Conservation (phyloP, 495 filamentous ascomycete species). For the Neurospora sp. region DNA sequence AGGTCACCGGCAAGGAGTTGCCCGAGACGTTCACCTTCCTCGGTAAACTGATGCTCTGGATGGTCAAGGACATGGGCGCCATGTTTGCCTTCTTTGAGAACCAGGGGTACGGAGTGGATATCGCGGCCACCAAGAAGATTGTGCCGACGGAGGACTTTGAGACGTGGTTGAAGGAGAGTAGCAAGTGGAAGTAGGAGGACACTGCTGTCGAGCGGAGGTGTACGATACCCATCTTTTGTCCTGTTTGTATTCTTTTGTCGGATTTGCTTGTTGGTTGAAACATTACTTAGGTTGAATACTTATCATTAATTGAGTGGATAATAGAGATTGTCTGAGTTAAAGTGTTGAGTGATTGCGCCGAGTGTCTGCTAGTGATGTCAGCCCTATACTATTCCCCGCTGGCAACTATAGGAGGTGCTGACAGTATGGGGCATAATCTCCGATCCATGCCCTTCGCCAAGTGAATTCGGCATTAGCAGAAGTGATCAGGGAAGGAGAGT, state of each 20-base stretch:
- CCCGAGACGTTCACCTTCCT: slow-evolving; percentile 40
- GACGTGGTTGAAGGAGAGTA: slow-evolving; percentile 51
- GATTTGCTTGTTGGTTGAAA: background rate
- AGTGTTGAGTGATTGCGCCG: background rate
- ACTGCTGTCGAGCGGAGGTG: background rate
- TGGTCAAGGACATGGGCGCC: slow-evolving; percentile 40
- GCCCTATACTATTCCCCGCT: background rate
- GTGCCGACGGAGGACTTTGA: slow-evolving; percentile 51
- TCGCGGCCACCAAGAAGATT: slow-evolving; percentile 38
- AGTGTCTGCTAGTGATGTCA: background rate
- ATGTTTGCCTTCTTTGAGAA: slow-evolving; percentile 61
- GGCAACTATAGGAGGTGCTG: no score
- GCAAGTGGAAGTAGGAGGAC: slow-evolving; percentile 16
- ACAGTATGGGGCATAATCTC: no score
- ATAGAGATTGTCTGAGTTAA: background rate
- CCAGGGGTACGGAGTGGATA: slow-evolving; percentile 51
- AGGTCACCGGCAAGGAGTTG: slow-evolving; percentile 36
- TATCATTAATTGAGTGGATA: background rate
- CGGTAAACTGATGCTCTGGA: slow-evolving; percentile 30
- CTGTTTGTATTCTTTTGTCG: background rate
- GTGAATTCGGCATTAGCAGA: background rate
- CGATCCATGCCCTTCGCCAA: no score
- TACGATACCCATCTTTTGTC: background rate
- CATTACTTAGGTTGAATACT: background rate
- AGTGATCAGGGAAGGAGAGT: background rate